Evolutionary conservation across 257 asterid genomes (phyloP).

Genomic region (Leonotis leonurus): DNA sequence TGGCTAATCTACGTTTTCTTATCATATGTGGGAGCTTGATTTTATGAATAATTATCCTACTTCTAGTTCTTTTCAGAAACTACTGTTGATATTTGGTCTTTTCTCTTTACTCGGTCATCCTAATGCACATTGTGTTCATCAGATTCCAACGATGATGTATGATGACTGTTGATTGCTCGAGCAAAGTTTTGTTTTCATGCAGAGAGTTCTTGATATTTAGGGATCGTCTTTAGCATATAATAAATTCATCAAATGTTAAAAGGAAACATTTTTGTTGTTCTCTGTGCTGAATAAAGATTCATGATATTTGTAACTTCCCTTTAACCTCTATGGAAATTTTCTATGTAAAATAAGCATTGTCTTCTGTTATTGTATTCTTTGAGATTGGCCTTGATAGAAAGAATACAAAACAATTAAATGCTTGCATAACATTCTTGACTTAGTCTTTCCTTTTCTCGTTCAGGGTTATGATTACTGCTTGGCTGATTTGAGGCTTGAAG

Average conservation of each 20-base stretch:
- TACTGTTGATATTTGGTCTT: constrained; percentile 22
- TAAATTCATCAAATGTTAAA: constrained; percentile 12
- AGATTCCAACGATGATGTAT: no score
- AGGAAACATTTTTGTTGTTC: constrained; percentile 1
- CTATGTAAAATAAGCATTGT: constrained; percentile 2
- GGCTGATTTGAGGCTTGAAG: constrained; percentile 39
- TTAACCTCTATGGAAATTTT: not conserved
- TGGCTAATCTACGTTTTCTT: not conserved
- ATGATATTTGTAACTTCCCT: constrained; percentile 12
- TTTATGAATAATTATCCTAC: not conserved
- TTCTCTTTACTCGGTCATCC: constrained; percentile 36
- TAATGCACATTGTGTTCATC: constrained; percentile 47
- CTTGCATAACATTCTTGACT: constrained; percentile 33
- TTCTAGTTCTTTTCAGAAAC: constrained; percentile 9
- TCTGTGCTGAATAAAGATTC: not conserved
- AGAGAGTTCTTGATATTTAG: not conserved
- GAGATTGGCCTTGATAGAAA: not conserved
- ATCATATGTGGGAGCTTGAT: constrained; percentile 11
- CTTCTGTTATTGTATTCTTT: not conserved
- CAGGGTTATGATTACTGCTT: constrained; percentile 51
- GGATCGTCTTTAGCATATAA: constrained; percentile 12
- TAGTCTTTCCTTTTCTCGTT: constrained; percentile 26
- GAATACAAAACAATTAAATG: constrained; percentile 5
- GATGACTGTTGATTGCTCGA: no score
- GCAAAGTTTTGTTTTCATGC: no score